phyloP scores from a whole-genome alignment of 331 rosid species.

The Stylosanthes scabra region DNA sequence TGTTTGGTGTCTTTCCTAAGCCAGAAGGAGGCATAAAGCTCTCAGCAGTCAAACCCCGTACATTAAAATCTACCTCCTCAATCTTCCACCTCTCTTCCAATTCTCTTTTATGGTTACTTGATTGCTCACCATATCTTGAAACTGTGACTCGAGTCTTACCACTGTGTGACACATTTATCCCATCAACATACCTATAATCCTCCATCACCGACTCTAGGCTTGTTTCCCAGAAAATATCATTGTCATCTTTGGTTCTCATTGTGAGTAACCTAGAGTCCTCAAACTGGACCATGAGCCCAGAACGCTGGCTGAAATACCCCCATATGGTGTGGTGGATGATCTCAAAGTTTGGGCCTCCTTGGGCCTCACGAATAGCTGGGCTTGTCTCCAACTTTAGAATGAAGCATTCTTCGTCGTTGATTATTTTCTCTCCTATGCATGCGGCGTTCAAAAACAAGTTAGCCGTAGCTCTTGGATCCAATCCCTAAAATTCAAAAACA shows the following conservation, averaged over 20 bases:
- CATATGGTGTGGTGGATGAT: slow-evolving; percentile 88
- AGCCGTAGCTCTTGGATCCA: slow-evolving; percentile 92
- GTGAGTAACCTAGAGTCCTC: slow-evolving; percentile 80
- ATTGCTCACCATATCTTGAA: slow-evolving; percentile 79
- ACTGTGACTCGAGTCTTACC: slow-evolving; percentile 75
- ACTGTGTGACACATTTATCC: slow-evolving; percentile 83
- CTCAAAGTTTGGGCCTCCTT: slow-evolving; percentile 68
- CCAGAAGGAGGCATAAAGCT: slow-evolving; percentile 77
- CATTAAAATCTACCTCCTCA: slow-evolving; percentile 81
- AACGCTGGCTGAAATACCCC: slow-evolving; percentile 94
- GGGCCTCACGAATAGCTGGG: slow-evolving; percentile 76
- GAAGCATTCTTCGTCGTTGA: slow-evolving; percentile 83
- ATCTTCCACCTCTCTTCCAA: slow-evolving; percentile 89
- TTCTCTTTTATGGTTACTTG: slow-evolving; percentile 81
- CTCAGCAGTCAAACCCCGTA: slow-evolving; percentile 70
- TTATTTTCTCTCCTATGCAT: slow-evolving; percentile 87
- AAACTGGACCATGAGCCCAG: slow-evolving; percentile 76
- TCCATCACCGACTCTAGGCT: slow-evolving; percentile 79
- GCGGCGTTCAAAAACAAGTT: slow-evolving; percentile 75
- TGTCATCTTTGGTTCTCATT: slow-evolving; percentile 63
- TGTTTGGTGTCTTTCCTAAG: slow-evolving; percentile 7
- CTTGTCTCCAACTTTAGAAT: slow-evolving; percentile 79
- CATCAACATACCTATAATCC: slow-evolving; percentile 75
- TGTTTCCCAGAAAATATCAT: slow-evolving; percentile 89
- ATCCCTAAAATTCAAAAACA: slow-evolving; percentile 52